Evolutionary conservation across 2,329 filamentous ascomycete species (phyloP).

Genomic region (Ophiostoma australiae): DNA sequence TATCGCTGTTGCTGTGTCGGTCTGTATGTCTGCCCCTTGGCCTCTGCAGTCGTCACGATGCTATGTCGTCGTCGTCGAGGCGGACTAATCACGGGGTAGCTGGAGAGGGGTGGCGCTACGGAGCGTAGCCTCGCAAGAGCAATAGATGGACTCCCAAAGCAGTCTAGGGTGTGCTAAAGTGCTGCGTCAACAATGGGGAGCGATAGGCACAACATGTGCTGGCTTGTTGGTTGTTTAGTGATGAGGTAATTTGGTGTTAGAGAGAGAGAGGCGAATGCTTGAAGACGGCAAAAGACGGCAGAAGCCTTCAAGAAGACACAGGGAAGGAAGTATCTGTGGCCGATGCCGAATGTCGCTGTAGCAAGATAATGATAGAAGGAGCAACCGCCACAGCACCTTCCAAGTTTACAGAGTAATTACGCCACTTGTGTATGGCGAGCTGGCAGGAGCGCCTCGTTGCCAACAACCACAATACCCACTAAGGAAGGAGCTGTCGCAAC

Average conservation of each 20-base stretch:
- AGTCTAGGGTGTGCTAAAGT: background rate
- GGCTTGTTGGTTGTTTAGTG: background rate
- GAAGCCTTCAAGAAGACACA: background rate
- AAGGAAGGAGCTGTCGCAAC: background rate
- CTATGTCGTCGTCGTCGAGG: constrained; percentile 11
- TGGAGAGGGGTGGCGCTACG: constrained; percentile 12
- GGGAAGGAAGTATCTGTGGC: background rate
- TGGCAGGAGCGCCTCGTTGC: background rate
- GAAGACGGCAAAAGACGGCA: background rate
- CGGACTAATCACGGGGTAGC: constrained; percentile 12
- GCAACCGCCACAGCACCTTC: background rate
- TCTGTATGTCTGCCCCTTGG: background rate
- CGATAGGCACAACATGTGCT: background rate
- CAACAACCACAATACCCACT: background rate
- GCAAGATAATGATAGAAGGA: background rate
- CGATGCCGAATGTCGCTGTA: background rate
- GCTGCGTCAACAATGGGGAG: background rate
- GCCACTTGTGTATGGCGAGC: background rate
- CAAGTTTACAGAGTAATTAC: background rate
- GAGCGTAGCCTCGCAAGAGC: constrained; percentile 5
- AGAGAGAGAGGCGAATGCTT: background rate
- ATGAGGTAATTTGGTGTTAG: background rate
- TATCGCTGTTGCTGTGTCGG: background rate
- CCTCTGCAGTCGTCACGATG: background rate
- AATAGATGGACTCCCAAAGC: background rate